Evolutionary conservation across 495 filamentous ascomycete species (phyloP).

Genomic region (Chaetomium fimeti): DNA sequence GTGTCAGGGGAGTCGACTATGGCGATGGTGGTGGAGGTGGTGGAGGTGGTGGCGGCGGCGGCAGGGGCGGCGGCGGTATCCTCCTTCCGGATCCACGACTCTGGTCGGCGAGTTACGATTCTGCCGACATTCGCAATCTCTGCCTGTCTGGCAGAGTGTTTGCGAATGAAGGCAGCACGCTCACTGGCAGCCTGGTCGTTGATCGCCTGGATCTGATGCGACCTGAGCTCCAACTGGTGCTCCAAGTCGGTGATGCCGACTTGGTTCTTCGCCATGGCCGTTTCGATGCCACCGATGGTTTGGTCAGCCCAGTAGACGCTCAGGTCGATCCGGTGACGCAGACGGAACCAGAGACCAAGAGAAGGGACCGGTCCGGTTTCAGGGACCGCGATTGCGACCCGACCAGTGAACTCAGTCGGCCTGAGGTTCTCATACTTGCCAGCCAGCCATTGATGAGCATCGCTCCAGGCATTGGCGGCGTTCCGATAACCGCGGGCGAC

Average conservation of each 20-base stretch:
- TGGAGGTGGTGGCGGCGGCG: not conserved
- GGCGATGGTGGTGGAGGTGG: not conserved
- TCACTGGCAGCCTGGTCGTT: not conserved
- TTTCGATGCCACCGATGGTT: not conserved
- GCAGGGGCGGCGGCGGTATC: not conserved
- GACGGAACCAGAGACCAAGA: constrained; percentile 7
- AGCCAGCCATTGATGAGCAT: not conserved
- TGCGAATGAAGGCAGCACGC: not conserved
- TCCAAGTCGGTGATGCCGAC: not conserved
- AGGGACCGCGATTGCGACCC: constrained; percentile 4
- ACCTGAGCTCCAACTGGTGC: not conserved
- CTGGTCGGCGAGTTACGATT: not conserved
- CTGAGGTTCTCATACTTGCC: not conserved
- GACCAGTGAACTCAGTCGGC: constrained; percentile 2
- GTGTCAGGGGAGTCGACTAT: constrained; percentile 5
- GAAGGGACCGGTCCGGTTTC: constrained; percentile 6
- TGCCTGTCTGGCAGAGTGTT: not conserved
- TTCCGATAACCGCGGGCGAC: not conserved
- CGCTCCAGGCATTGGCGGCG: not conserved
- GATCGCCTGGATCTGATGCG: not conserved
- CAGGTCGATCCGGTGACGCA: constrained; percentile 3
- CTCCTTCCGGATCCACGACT: not conserved
- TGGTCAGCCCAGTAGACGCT: not conserved
- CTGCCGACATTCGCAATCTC: not conserved
- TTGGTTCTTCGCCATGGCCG: constrained; percentile 4